phyloP scores from a whole-genome alignment of 192 early-diverging fungal genomes.

The Linnemannia hyalina region DNA sequence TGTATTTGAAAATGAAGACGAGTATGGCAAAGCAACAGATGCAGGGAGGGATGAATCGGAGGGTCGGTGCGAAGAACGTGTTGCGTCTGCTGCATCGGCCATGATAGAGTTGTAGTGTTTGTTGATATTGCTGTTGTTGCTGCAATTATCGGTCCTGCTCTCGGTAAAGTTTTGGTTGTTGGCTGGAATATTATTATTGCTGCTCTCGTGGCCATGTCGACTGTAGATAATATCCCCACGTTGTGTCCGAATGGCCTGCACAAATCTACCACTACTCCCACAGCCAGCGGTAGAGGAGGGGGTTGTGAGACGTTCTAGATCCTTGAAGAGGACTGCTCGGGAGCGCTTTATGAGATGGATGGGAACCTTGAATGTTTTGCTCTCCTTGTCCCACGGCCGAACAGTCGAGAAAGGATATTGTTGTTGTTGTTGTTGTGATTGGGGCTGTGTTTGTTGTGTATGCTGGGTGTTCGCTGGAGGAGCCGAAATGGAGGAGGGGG shows the following conservation, averaged over 20 bases:
- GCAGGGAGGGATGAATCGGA: background rate
- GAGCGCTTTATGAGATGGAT: constrained; percentile 39
- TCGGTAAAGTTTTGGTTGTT: background rate
- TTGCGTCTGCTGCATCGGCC: background rate
- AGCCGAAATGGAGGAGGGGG: background rate
- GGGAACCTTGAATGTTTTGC: constrained; percentile 9
- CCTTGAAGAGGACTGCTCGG: constrained; percentile 36
- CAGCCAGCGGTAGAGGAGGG: background rate
- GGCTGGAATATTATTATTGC: background rate
- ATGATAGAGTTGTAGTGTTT: background rate
- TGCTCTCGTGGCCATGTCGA: background rate
- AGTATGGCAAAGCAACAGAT: background rate
- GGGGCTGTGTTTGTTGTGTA: background rate
- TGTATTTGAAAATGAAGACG: background rate
- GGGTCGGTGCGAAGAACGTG: constrained; percentile 6
- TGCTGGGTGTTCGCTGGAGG: background rate
- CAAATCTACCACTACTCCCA: background rate
- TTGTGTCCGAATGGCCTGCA: constrained; percentile 14
- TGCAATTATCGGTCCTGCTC: background rate
- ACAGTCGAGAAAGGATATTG: background rate
- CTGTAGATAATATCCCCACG: constrained; percentile 15
- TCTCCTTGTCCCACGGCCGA: background rate
- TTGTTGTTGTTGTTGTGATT: background rate
- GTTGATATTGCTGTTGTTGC: too few species aligned
- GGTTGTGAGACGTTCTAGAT: constrained; percentile 19